Evolutionary conservation across 306 rosid species (phyloP), one percentile per base, ranked within the genome.

Genomic region (Prunus fruticosa): DNA sequence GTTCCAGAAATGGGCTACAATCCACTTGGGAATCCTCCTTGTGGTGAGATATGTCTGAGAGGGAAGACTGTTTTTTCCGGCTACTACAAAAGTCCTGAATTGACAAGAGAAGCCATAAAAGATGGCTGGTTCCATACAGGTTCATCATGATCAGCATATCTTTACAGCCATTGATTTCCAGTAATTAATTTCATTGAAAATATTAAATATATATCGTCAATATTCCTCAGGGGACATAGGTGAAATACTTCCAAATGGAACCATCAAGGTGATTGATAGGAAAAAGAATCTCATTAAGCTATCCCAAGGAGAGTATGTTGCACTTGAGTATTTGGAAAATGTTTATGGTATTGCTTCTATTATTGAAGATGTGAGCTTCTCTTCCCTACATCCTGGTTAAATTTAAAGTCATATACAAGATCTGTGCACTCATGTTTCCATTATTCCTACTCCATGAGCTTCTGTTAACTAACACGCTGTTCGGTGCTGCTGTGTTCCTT

Each of bases 111-210:
- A 71, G 79, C 88, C 25, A 80, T 91, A 3, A 82, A 14, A 85
- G 97, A 93, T 71, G 98, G 98, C 43, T 93, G 98, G 98, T 91
- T 93, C 83, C 96, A 93, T 76, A 91, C 98, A 83, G 98, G 91
- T 87, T 72, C 5, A n/a, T 71, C 4, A 71, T 34, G 14, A n/a
- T 71, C 60, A 30, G 8, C 46, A 10, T 58, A 14, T 4, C 19
- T 58, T 11, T 38, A 38, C 0, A 47, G 12, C 52, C 12, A 47
- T 6, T 58, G 15, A 52, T 23, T 25, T 60, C 34, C 8, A 22
- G 64, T 25, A 25, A 12, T 60, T 60, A n/a, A n/a, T n/a, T n/a
- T n/a, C n/a, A 60, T 60, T 60, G 62, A 56, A n/a, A 56, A n/a
- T 8, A 23, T 6, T 14, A 16, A 11, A 13, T 51, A 16, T 51